These are phyloP conservation scores for Selaginella moellendorffii DNA, from an alignment of 75 land plant genomes.

Conservation along the genomic window DNA sequence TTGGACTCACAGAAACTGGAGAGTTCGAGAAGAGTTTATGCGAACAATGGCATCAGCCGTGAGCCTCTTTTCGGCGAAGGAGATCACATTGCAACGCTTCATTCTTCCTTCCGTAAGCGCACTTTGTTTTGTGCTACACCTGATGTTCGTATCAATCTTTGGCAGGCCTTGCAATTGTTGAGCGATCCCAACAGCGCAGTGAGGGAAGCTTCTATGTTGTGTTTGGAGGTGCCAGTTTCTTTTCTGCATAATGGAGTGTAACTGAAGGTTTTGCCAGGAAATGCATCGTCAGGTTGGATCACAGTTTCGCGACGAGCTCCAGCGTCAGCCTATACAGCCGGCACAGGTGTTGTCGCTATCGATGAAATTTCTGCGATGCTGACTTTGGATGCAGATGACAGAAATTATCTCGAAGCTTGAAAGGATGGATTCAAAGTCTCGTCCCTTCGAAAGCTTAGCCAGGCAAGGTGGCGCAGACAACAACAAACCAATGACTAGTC, in stretches of 20 bases:
- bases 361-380: not conserved
- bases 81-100: not conserved
- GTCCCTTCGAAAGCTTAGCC: not conserved
- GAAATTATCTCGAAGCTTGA: not conserved
- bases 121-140: not conserved
- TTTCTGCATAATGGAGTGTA: not conserved
- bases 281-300: not conserved
- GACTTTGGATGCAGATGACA: not conserved
- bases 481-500: not conserved
- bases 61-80: not conserved
- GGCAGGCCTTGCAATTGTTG: not conserved
- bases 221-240: conserved; percentile 2
- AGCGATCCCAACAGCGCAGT: not conserved
- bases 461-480: not conserved
- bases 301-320: not conserved
- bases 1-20: conserved; percentile 3
- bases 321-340: conserved; percentile 1
- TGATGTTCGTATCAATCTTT: not conserved
- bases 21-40: conserved; percentile 5
- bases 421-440: not conserved
- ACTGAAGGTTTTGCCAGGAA: not conserved
- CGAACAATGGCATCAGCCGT: conserved; percentile 1
- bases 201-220: conserved; percentile 1
- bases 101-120: not conserved
- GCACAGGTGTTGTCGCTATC: not conserved